Evolutionary conservation across 225 moss, liverwort and hornwort species (phyloP), one percentile per base, ranked within the genome.

Genomic region (Pseudoscleropodium purum): DNA sequence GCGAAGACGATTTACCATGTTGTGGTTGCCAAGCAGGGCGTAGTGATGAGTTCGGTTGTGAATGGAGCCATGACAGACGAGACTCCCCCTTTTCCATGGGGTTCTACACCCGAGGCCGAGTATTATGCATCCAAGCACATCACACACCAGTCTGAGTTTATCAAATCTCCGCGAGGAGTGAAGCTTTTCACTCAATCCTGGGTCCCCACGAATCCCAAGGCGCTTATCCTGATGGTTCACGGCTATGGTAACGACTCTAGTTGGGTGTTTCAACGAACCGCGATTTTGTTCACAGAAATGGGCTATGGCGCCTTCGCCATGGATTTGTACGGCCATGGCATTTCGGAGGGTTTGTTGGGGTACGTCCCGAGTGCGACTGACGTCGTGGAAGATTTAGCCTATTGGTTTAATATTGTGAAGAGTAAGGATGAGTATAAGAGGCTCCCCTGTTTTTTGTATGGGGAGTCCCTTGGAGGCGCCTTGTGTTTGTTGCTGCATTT

Each of bases 231-330:
- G 31, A 97, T 99, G 97, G 96, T 97, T 41, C 98, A 99, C 54
- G 98, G 98, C 80, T 99, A 99, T 36, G 97, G 98, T 69, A 97
- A 97, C 85, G 96, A 96, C 84, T 90, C 90, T 45, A 96, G 96
- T 87, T 99, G 98, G 98, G 94, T 97, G 25, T 96, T 99, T 65
- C 96, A 97, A 56, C 93, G 91, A 65, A 99, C 96, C 27, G 98
- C 98, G 11, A 93, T 99, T 27, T 82, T 97, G 77, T 97, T 99
- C 69, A 94, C 96, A 3, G 93, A 95, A 25, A 96, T 97, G 96
- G 98, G 98, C 2, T 99, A 94, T 61, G 97, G 92, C 11, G 96
- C 97, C 24, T 96, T 95, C 81, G 95, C 98, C 39, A 90, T 93
- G 87, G 98, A 99, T 88, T 90, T 96, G 75, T 89, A 96, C 67